Conservation (phyloP, 495 filamentous ascomycete genomes). For the Penicillium herquei region DNA sequence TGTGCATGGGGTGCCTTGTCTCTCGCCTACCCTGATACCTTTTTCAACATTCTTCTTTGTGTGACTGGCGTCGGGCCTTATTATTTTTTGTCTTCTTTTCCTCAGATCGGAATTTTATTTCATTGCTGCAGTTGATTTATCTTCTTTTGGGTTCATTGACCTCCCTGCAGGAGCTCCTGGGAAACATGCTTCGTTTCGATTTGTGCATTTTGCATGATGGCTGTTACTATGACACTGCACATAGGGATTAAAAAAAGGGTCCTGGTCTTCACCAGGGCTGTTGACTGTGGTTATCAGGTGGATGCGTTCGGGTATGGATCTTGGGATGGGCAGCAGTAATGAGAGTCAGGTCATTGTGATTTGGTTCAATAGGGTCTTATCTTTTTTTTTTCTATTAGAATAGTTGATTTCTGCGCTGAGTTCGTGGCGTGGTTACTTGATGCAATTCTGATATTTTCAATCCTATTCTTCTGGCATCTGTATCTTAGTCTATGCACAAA, state of each 20-base stretch:
- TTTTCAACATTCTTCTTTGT: constrained; percentile 28
- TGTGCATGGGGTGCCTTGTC: constrained; percentile 31
- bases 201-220: constrained; percentile 3
- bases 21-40: constrained; percentile 36
- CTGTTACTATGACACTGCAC: constrained; percentile 5
- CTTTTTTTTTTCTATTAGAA: constrained; percentile 20
- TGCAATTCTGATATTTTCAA: constrained; percentile 14
- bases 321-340: constrained; percentile 20
- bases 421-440: constrained; percentile 17
- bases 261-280: constrained; percentile 1
- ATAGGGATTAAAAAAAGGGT: constrained; percentile 1
- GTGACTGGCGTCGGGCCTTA: constrained; percentile 35
- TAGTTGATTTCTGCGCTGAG: constrained; percentile 20
- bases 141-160: constrained; percentile 10
- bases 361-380: constrained; percentile 8
- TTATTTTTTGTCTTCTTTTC: constrained; percentile 21
- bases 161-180: constrained; percentile 6
- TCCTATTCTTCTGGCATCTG: background rate
- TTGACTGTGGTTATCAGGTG: constrained; percentile 5
- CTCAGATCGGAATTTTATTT: constrained; percentile 29
- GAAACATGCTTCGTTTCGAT: background rate
- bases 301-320: constrained; percentile 3
- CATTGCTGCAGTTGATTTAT: constrained; percentile 14
- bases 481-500: background rate
- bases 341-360: constrained; percentile 5